Base-by-base conservation (phyloP, 163 green algal genomes). In the Scenedesmus sp. region DNA sequence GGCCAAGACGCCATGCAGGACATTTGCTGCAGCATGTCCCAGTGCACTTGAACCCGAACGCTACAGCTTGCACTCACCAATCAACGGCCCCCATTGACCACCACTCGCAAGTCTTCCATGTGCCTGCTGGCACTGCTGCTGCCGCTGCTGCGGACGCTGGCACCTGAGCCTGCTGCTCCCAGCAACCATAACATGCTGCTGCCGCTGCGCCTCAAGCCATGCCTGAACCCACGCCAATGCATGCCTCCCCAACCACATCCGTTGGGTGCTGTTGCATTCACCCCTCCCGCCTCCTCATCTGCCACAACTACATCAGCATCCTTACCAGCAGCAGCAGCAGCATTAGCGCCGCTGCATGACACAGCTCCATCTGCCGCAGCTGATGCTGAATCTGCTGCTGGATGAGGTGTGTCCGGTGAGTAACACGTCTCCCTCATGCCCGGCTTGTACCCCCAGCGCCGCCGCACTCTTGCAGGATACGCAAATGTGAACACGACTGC, bases 401-500 rank as follows among this genome's bases (percentile, higher is more conserved):
- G n/a, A 52, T n/a, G 20, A 34, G 52, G 20, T 13, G 34, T 46
- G 34, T 46, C 0, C 34, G 70, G 74, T 2, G 73, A 76, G 74
- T 87, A 91, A 23, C 76, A 86, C 0, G 52, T 91, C 15, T 76
- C 20, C 18, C 59, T 13, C 1, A 82, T 60, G 1, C 74, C 76
- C 1, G 57, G 34, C 56, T 52, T 12, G 57, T 88, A 91, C 2
- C 88, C 79, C 88, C 88, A 91, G 10, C 62, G 62, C n/a, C 34
- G 20, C 77, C 74, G 73, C 26, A 91, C 54, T 1, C 52, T 64
- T 55, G 52, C 23, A 7, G 88, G 88, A 54, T 92, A 92, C 16
- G 64, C 88, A 59, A 92, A 90, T 1, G 83, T 92, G 9, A 86
- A 86, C 2, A 87, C 18, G 0, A 92, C n/a, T 7, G 73, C 82